Percentiles rank a stretch among this genome's conserved stretches.
Evolutionary conservation across 768 basidiomycete genomes (phyloP).

Genomic region (Trametes cubensis): DNA sequence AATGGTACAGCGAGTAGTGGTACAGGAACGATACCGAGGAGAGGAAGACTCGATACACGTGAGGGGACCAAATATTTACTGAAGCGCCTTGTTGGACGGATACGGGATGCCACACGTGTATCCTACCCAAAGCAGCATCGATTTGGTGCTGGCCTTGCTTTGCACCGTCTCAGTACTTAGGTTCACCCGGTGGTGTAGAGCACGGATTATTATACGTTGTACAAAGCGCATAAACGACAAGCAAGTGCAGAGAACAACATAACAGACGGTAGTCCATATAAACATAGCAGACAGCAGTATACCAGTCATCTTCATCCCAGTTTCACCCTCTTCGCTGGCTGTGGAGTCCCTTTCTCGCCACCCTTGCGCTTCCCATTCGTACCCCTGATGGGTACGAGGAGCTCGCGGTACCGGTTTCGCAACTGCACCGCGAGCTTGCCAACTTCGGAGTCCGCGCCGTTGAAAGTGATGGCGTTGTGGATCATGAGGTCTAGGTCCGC

Average conservation of each 20-base stretch:
- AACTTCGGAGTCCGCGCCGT: slow-evolving; percentile 80
- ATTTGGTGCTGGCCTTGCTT: too few relatives aligned
- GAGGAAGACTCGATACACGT: too few relatives aligned
- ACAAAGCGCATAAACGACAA: slow-evolving; percentile 23
- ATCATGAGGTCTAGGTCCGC: slow-evolving; percentile 89
- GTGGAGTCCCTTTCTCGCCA: slow-evolving; percentile 61
- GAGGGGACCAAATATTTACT: too few relatives aligned
- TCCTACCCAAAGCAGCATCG: too few relatives aligned
- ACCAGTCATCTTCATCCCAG: slow-evolving; percentile 43
- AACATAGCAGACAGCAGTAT: slow-evolving; percentile 15
- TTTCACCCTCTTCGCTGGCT: slow-evolving; percentile 64
- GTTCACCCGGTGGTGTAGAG: too few relatives aligned
- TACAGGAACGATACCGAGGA: too few relatives aligned
- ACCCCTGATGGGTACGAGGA: slow-evolving; percentile 52
- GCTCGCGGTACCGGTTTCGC: slow-evolving; percentile 54
- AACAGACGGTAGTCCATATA: slow-evolving; percentile 22
- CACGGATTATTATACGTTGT: slow-evolving; percentile 18
- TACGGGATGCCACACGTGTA: too few relatives aligned
- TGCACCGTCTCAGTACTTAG: too few relatives aligned
- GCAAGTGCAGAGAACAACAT: slow-evolving; percentile 21
- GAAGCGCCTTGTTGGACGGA: too few relatives aligned
- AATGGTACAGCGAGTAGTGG: too few relatives aligned
- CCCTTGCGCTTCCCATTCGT: slow-evolving; percentile 69
- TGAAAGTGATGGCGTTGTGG: slow-evolving; percentile 87
- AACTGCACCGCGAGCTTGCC: slow-evolving; percentile 59